phyloP scores from a whole-genome alignment of 805 yeast genomes.

The Naumovozyma castellii region DNA sequence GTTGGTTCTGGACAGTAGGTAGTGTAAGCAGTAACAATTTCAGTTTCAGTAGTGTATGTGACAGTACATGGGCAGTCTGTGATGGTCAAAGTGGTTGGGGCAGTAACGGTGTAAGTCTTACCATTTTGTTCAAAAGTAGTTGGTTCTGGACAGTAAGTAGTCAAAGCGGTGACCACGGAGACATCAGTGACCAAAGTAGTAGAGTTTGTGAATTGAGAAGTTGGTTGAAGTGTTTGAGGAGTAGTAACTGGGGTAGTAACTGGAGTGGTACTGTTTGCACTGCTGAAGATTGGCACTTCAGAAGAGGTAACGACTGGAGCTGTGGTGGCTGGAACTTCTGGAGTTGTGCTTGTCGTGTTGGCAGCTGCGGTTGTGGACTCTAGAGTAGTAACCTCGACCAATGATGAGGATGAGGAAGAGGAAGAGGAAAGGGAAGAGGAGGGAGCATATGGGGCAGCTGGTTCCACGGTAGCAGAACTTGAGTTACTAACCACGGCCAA shows the following conservation, averaged over 20 bases:
- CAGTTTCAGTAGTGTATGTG: constrained; percentile 14
- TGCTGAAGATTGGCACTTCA: too few relatives aligned
- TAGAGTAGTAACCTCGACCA: not conserved
- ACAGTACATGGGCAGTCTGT: constrained; percentile 82
- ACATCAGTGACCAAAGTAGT: constrained; percentile 11
- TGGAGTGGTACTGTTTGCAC: not conserved
- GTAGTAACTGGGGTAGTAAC: not conserved
- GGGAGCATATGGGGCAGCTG: constrained; percentile 8
- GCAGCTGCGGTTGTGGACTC: not conserved
- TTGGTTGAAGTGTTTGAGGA: not conserved
- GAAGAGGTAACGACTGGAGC: constrained; percentile 1
- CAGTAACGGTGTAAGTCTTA: constrained; percentile 65
- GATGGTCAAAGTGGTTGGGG: constrained; percentile 73
- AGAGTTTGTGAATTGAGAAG: constrained; percentile 1
- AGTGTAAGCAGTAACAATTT: constrained; percentile 58
- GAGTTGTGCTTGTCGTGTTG: not conserved
- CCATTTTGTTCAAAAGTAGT: constrained; percentile 58
- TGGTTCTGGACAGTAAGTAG: constrained; percentile 77
- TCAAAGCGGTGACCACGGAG: constrained; percentile 54
- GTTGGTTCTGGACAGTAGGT: constrained; percentile 80
- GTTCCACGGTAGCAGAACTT: constrained; percentile 3
- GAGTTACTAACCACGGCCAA: constrained; percentile 2
- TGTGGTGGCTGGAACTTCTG: not conserved
- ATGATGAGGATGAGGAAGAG: too few relatives aligned
- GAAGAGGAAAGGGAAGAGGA: too few relatives aligned